Conservation (phyloP, 2,329 filamentous ascomycete species). For the Leptographium wingfieldii region DNA sequence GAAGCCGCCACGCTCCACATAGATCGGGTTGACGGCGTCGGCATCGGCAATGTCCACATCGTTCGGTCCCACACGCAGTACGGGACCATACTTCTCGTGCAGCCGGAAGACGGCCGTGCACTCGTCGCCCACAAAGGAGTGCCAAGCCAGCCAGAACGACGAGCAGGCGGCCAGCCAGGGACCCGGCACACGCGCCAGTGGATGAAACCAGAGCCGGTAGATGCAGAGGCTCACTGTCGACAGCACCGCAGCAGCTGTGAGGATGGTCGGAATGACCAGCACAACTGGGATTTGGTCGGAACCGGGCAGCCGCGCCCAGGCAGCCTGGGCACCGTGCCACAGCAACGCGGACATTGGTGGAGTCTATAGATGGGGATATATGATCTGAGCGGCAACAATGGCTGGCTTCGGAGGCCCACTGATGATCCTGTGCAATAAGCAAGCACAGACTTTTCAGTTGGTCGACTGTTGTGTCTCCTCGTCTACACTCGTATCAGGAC, state of each 20-base stretch:
- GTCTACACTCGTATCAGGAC: not conserved
- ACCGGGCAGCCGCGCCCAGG: not conserved
- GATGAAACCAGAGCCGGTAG: constrained; percentile 29
- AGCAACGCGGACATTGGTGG: not conserved
- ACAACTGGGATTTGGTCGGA: not conserved
- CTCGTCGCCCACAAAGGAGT: constrained; percentile 6
- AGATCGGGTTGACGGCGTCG: constrained; percentile 6
- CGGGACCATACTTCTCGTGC: constrained; percentile 9
- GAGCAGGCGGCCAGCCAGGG: constrained; percentile 18
- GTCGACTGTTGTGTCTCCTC: not conserved
- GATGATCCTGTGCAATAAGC: not conserved
- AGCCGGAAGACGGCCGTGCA: constrained; percentile 4
- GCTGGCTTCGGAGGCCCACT: not conserved
- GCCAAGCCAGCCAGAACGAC: constrained; percentile 9
- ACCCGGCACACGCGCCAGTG: constrained; percentile 20
- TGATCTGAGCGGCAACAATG: not conserved
- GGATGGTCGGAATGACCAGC: not conserved
- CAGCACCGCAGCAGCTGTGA: not conserved
- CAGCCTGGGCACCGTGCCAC: not conserved
- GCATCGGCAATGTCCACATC: constrained; percentile 7
- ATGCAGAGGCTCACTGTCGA: not conserved
- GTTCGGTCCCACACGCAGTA: constrained; percentile 9
- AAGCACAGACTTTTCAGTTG: not conserved
- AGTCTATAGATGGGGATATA: not conserved
- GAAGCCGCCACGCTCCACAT: constrained; percentile 8